These are phyloP conservation scores for Lachancea thermotolerans DNA, from an alignment of 805 yeast species.

Conservation along the genomic window DNA sequence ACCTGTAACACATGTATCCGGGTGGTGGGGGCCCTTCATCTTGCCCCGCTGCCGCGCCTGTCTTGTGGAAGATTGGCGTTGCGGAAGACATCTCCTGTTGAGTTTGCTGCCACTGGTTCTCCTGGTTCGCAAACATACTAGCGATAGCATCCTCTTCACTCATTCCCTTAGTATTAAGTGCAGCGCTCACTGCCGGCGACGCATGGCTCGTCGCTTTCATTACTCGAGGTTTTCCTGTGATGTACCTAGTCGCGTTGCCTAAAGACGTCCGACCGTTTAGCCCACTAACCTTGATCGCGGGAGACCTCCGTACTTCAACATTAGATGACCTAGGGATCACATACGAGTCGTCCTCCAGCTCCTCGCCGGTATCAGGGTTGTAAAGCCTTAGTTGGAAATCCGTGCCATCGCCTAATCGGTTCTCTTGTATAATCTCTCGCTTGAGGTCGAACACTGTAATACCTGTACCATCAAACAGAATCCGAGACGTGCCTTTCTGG, in stretches of 20 bases:
- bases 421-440: constrained; percentile 77
- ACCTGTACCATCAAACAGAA: constrained; percentile 94
- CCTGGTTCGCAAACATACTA: constrained; percentile 88
- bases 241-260: constrained; percentile 63
- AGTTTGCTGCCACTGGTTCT: constrained; percentile 90
- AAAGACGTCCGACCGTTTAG: constrained; percentile 34
- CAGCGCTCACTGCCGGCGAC: constrained; percentile 13
- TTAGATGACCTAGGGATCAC: constrained; percentile 87
- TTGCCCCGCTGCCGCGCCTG: constrained; percentile 19
- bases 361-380: constrained; percentile 65
- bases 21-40: constrained; percentile 80
- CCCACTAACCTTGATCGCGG: constrained; percentile 41
- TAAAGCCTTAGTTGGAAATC: constrained; percentile 74
- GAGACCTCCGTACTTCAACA: constrained; percentile 74
- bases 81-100: constrained; percentile 87
- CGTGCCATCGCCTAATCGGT: constrained; percentile 73
- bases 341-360: constrained; percentile 79
- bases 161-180: constrained; percentile 37
- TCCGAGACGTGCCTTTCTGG: constrained; percentile 69
- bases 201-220: constrained; percentile 28
- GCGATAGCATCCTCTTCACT: constrained; percentile 85
- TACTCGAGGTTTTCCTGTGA: constrained; percentile 62
- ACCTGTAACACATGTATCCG: constrained; percentile 91
- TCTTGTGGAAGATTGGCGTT: constrained; percentile 58
- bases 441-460: constrained; percentile 91